A percentile compares a stretch with the other conserved stretches of the same genome.
phyloP scores from a whole-genome alignment of 805 yeast genomes.

The Kluyveromyces dobzhanskii region DNA sequence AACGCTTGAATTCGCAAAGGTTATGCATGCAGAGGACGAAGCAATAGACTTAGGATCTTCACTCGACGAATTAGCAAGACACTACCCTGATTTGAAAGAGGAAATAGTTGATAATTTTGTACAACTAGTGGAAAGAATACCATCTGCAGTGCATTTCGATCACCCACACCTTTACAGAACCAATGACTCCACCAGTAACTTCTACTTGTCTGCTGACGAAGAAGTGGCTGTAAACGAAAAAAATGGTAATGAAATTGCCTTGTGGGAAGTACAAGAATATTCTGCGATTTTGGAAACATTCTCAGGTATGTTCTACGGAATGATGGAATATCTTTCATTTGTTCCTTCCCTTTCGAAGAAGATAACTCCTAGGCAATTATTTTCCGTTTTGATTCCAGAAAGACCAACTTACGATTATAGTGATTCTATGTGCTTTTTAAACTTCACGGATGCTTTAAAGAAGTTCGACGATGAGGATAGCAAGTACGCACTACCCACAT shows the following conservation, averaged over 20 bases:
- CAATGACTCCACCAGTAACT: constrained; percentile 28
- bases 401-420: constrained; percentile 57
- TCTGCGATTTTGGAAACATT: constrained; percentile 44
- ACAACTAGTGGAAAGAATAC: constrained; percentile 37
- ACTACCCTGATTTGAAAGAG: constrained; percentile 67
- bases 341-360: constrained; percentile 34
- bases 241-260: constrained; percentile 32
- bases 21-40: constrained; percentile 44
- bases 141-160: constrained; percentile 32
- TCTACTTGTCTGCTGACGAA: constrained; percentile 38
- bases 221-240: constrained; percentile 35
- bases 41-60: constrained; percentile 53
- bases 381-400: constrained; percentile 39
- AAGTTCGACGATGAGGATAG: constrained; percentile 48
- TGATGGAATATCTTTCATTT: constrained; percentile 41
- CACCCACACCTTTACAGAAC: constrained; percentile 38
- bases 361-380: constrained; percentile 37
- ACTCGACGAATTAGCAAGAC: constrained; percentile 76
- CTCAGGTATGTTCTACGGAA: constrained; percentile 38
- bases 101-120: constrained; percentile 42
- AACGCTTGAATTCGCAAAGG: constrained; percentile 42
- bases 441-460: constrained; percentile 46
- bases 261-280: constrained; percentile 46
- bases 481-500: constrained; percentile 35
- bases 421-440: constrained; percentile 44